Evolutionary conservation across 768 basidiomycete genomes (phyloP), one percentile per base, ranked within the genome.

Genomic region (Cyclocybe aegerita): DNA sequence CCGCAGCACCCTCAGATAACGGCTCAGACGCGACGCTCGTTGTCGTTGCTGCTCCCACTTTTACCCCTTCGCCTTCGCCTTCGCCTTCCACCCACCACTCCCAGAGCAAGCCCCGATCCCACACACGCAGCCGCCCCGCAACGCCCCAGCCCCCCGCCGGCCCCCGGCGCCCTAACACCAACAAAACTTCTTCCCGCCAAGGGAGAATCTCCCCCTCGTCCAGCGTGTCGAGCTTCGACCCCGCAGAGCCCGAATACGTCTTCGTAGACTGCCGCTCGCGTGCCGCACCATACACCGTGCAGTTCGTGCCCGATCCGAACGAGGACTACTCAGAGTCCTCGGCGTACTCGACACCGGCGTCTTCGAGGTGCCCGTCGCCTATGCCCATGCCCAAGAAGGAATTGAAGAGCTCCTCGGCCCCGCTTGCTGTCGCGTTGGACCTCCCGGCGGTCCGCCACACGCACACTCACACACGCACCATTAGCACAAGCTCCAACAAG

Each of bases 291-390:
- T 64, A 55, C 43, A 56, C 52, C 43, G 41, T 46, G 14, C 54
- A 48, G 44, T 46, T 43, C 16, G 51, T 7, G 12, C 41, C 33
- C 15, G 31, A 14, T 4, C 23, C 23, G 14, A 36, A 9, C 35
- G 45, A 45, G 12, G 7, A 15, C 14, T 14, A 30, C 36, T 29
- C 34, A 23, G 46, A 30, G 36, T 29, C 29, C 36, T 14, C 29
- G 36, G 14, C 29, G 42, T 57, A 7, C 50, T 53, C 43, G 48
- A 46, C 57, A 12, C 58, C 55, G 12, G 23, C 49, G 3, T 53
- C 58, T 30, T 60, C 58, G 32, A 47, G 58, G 23, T 54, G 55
- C 32, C 39, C 50, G 41, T 59, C 58, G 34, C 58, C 58, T 14
- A 16, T 51, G 17, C 49, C 36, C 23, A 23, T 23, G 23, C 23